Evolutionary conservation across 345 rosid genomes (phyloP).

Genomic region (Hibiscus mutabilis): DNA sequence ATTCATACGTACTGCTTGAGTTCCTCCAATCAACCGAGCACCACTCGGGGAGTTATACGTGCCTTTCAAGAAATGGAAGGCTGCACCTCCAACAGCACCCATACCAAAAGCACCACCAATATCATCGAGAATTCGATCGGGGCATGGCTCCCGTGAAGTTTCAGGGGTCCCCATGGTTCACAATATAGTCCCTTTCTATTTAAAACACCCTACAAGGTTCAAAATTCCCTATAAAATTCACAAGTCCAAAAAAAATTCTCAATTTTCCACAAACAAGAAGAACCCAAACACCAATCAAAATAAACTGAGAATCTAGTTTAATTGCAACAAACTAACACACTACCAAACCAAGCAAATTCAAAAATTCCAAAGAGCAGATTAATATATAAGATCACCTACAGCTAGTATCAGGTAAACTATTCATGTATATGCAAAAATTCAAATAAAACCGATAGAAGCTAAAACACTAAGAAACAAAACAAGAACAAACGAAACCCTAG

Average conservation of each 20-base stretch:
- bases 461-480: background rate
- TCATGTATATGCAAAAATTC: background rate
- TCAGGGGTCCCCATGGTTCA: constrained; percentile 49
- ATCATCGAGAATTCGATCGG: constrained; percentile 47
- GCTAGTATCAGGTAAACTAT: background rate
- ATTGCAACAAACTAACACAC: background rate
- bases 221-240: background rate
- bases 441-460: background rate
- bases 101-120: constrained; percentile 51
- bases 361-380: background rate
- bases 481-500: background rate
- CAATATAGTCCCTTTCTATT: background rate
- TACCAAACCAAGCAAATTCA: background rate
- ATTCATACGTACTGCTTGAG: constrained; percentile 62
- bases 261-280: background rate
- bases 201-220: background rate
- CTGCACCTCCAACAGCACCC: constrained; percentile 73
- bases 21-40: constrained; percentile 47
- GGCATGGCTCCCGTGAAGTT: constrained; percentile 45
- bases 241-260: background rate
- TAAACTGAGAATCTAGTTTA: background rate
- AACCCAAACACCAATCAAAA: background rate
- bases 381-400: background rate
- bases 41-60: constrained; percentile 49
- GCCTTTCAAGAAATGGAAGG: constrained; percentile 59